Evolutionary conservation across 2,329 filamentous ascomycete species (phyloP).

Genomic region (Fusarium illudens): DNA sequence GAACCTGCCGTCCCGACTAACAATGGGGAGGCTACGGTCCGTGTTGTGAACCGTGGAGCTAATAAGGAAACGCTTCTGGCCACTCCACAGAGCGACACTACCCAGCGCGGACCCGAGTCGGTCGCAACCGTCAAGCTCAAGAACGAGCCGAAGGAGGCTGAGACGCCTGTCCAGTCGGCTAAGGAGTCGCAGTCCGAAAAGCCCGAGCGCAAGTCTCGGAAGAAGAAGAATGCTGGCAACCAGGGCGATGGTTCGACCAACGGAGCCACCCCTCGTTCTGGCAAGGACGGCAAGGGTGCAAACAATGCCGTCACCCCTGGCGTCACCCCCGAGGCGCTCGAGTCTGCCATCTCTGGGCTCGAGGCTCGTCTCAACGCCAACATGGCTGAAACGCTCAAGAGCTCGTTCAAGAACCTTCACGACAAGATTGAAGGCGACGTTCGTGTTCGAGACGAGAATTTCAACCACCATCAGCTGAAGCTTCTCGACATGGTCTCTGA

Average conservation of each 20-base stretch:
- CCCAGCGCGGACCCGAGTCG: constrained; percentile 46
- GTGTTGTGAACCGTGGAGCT: constrained; percentile 46
- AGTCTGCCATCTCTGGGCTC: constrained; percentile 63
- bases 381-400: constrained; percentile 61
- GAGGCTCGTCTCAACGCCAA: constrained; percentile 60
- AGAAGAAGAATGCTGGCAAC: constrained; percentile 68
- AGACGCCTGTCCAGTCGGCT: constrained; percentile 51
- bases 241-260: constrained; percentile 58
- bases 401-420: constrained; percentile 68
- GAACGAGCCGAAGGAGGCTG: constrained; percentile 58
- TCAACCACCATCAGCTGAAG: constrained; percentile 62
- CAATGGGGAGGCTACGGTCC: constrained; percentile 50
- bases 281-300: constrained; percentile 47
- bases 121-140: constrained; percentile 51
- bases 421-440: constrained; percentile 72
- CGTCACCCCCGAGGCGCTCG: constrained; percentile 58
- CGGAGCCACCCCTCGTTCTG: constrained; percentile 49
- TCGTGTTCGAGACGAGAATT: constrained; percentile 59
- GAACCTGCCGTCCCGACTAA: constrained; percentile 45
- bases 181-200: constrained; percentile 61
- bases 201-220: constrained; percentile 67
- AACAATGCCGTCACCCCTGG: constrained; percentile 35
- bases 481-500: constrained; percentile 67
- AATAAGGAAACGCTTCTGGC: constrained; percentile 49
- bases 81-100: constrained; percentile 39